Percentiles rank a stretch among this genome's conserved stretches.
These are phyloP conservation scores for Coemansia reversa DNA, from an alignment of 192 early-diverging fungal species.

Conservation along the genomic window DNA sequence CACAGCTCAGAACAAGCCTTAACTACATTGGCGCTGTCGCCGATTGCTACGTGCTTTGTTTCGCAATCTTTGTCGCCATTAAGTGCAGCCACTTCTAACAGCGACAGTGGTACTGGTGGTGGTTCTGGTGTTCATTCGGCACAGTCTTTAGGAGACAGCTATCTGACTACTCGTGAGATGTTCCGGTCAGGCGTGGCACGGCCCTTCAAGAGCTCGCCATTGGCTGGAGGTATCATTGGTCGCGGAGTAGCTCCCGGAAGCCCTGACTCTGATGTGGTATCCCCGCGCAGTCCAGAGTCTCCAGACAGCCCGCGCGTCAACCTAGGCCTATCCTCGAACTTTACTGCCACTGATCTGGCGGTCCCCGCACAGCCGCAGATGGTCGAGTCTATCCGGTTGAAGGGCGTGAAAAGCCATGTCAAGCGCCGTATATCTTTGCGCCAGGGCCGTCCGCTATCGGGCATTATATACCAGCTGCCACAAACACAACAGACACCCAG, in stretches of 20 bases:
- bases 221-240: constrained; percentile 15
- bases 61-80: constrained; percentile 7
- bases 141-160: not conserved
- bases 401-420: constrained; percentile 46
- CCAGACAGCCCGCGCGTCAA: constrained; percentile 20
- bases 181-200: constrained; percentile 11
- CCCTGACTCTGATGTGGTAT: constrained; percentile 13
- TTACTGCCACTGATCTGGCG: constrained; percentile 22
- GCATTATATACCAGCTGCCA: constrained; percentile 27
- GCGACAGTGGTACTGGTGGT: not conserved
- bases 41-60: constrained; percentile 12
- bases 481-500: not conserved
- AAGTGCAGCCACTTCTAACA: not conserved
- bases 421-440: constrained; percentile 45
- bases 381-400: constrained; percentile 48
- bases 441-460: constrained; percentile 49
- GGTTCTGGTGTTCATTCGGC: not conserved
- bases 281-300: constrained; percentile 9
- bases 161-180: constrained; percentile 7
- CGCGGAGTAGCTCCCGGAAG: constrained; percentile 7
- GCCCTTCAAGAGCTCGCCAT: constrained; percentile 34
- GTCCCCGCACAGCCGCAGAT: constrained; percentile 27
- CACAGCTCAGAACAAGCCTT: constrained; percentile 14
- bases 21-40: constrained; percentile 7
- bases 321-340: constrained; percentile 12